Evolutionary conservation across 2,329 filamentous ascomycete genomes (phyloP).

Genomic region (Paraphaeosphaeria sporulosa): DNA sequence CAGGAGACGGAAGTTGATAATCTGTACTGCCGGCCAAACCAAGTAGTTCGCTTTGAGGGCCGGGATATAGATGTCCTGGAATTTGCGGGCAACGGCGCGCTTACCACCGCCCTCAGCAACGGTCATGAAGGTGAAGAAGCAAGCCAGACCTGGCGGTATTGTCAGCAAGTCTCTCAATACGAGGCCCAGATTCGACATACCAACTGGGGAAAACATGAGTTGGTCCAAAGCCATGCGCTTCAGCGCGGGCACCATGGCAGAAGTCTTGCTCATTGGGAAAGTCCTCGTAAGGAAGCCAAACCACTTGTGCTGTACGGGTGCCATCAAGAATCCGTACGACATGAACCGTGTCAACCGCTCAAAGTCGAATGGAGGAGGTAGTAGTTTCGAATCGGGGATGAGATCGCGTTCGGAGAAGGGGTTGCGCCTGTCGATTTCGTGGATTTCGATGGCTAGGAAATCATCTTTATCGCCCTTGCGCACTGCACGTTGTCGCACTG

Average conservation of each 20-base stretch:
- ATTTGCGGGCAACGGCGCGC: constrained; percentile 80
- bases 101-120: constrained; percentile 89
- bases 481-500: constrained; percentile 73
- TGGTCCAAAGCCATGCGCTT: constrained; percentile 95
- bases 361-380: constrained; percentile 91
- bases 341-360: constrained; percentile 94
- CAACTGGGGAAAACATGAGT: constrained; percentile 88
- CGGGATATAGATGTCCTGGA: constrained; percentile 91
- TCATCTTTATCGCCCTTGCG: constrained; percentile 74
- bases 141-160: constrained; percentile 67
- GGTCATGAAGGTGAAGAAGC: constrained; percentile 97
- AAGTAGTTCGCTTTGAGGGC: constrained; percentile 95
- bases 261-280: constrained; percentile 84
- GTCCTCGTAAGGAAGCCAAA: constrained; percentile 82
- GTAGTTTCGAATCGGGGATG: constrained; percentile 66
- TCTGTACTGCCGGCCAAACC: constrained; percentile 94
- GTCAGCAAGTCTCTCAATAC: not conserved
- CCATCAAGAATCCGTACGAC: constrained; percentile 97
- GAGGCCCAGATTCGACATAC: constrained; percentile 53
- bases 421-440: constrained; percentile 84
- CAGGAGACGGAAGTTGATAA: constrained; percentile 95
- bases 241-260: constrained; percentile 77
- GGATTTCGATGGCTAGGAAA: constrained; percentile 83
- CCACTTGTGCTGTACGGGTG: constrained; percentile 94
- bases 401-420: constrained; percentile 71